Conservation (phyloP, 768 basidiomycete genomes). For the Clitopilus hobsonii region DNA sequence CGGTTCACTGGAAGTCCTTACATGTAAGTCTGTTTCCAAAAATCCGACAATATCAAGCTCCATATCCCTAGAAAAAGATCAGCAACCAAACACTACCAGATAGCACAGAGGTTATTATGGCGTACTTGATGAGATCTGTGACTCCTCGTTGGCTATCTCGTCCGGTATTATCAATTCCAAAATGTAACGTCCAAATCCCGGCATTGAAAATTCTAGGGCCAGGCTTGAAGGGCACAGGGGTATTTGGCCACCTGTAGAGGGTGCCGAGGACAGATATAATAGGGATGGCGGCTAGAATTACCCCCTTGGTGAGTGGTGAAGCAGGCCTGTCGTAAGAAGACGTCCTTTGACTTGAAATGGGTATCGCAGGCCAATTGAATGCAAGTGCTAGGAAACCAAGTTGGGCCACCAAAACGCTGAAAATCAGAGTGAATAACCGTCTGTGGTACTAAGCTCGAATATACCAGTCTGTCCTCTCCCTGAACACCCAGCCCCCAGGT, state of each 20-base stretch:
- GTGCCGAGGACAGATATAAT: constrained; percentile 48
- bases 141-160: constrained; percentile 70
- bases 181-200: constrained; percentile 92
- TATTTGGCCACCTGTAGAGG: constrained; percentile 46
- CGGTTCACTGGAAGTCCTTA: constrained; percentile 38
- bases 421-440: too few relatives aligned
- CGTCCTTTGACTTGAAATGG: too few relatives aligned
- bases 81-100: too few relatives aligned
- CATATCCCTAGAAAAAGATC: constrained; percentile 81
- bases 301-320: constrained; percentile 24
- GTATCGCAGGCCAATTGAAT: constrained; percentile 33
- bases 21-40: constrained; percentile 82
- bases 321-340: too few relatives aligned
- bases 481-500: constrained; percentile 67
- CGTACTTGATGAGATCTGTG: constrained; percentile 42
- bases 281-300: constrained; percentile 32
- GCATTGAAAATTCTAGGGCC: constrained; percentile 68
- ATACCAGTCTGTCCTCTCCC: constrained; percentile 75
- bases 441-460: constrained; percentile 23
- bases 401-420: constrained; percentile 52
- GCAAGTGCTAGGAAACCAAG: constrained; percentile 43
- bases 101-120: too few relatives aligned
- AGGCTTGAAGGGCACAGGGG: constrained; percentile 52
- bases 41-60: constrained; percentile 82
- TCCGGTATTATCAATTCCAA: constrained; percentile 74